Base-by-base conservation (phyloP, 2,329 filamentous ascomycete species). In the Fusarium secorum region DNA sequence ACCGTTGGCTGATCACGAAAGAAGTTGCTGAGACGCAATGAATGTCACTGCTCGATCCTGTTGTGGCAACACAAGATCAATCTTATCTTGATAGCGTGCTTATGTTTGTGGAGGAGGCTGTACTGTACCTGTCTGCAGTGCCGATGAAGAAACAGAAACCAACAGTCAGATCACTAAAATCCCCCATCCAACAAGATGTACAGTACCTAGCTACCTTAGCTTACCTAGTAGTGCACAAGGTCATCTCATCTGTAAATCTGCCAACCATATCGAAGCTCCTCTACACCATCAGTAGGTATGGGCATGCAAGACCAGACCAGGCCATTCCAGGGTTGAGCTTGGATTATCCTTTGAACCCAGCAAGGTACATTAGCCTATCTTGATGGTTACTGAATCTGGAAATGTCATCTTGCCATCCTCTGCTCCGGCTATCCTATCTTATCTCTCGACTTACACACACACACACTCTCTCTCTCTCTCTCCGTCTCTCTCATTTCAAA, bases 291-390 rank as follows among this genome's bases (percentile, higher is more conserved):
- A 48, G 20, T 42, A 30, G 39, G 53, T 38, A 56, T 59, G 38
- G 51, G 41, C 36, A 60, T 65, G 49, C 53, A 57, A 33, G n/a
- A 24, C 45, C 26, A 17, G 41, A 44, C 41, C 41, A 44, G 42
- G 28, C 52, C 32, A 60, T 58, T 51, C 44, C 13, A 65, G 59
- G 38, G 45, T 59, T 49, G 56, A 64, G 54, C 63, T 36, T 33
- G 45, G 55, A 60, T 52, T 51, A 58, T 49, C 45, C 55, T 56
- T 64, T 57, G 49, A 44, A 42, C 46, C 42, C 48, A 36, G 24
- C 70, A 60, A 57, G 59, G 38, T 52, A 60, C 41, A 55, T 65
- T 62, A 59, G 65, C 64, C 65, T 57, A 66, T 72, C 69, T 72
- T 35, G 24, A 57, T 22, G 33, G 20, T 60, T 54, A 30, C 52